Conservation (phyloP, 2,329 filamentous ascomycete genomes). For the Fusarium goolgardi region DNA sequence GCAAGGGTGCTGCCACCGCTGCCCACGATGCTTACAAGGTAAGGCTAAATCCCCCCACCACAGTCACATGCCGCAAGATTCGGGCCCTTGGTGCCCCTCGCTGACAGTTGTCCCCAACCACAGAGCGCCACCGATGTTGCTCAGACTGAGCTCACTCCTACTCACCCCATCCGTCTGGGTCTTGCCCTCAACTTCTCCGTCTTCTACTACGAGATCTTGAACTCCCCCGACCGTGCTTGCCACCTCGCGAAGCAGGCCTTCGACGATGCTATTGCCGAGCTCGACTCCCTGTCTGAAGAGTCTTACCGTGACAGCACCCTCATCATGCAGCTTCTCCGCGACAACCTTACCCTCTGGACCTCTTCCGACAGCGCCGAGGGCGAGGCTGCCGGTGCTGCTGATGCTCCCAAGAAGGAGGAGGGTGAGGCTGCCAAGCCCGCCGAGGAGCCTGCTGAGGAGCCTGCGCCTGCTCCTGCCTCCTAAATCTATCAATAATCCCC, state of each 20-base stretch:
- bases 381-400: slow-evolving; percentile 71
- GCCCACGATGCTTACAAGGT: slow-evolving; percentile 98
- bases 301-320: slow-evolving; percentile 99
- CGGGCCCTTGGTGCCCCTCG: slow-evolving; percentile 61
- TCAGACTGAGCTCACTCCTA: slow-evolving; percentile 96
- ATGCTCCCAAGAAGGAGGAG: slow-evolving; percentile 71
- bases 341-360: slow-evolving; percentile 98
- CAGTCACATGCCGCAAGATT: slow-evolving; percentile 46
- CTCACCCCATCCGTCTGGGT: slow-evolving; percentile 97
- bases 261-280: slow-evolving; percentile 97
- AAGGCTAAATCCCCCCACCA: slow-evolving; percentile 50
- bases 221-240: slow-evolving; percentile 97
- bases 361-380: slow-evolving; percentile 89
- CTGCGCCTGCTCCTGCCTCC: slow-evolving; percentile 62
- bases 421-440: slow-evolving; percentile 57
- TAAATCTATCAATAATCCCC: slow-evolving; percentile 57
- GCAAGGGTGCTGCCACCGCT: slow-evolving; percentile 85
- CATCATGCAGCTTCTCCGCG: slow-evolving; percentile 98
- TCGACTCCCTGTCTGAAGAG: slow-evolving; percentile 96
- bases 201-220: slow-evolving; percentile 99
- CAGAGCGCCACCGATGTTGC: slow-evolving; percentile 99
- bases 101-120: slow-evolving; percentile 88
- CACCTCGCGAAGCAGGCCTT: slow-evolving; percentile 99
- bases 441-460: slow-evolving; percentile 55
- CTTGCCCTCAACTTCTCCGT: slow-evolving; percentile 99